These are phyloP conservation scores for Aspergillus tanneri DNA, from an alignment of 2,329 filamentous ascomycete species.

Conservation along the genomic window DNA sequence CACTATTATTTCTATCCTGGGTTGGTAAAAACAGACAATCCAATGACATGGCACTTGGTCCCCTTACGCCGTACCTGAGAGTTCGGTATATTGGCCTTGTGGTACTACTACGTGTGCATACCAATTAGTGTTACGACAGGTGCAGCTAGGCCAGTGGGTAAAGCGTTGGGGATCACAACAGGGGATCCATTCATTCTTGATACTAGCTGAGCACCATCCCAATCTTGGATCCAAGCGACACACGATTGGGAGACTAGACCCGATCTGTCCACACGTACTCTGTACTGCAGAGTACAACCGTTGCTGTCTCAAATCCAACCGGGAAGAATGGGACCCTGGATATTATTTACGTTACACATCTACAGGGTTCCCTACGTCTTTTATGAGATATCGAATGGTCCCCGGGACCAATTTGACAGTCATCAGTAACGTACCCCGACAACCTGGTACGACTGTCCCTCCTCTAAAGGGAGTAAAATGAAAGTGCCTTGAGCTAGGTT, in stretches of 20 bases:
- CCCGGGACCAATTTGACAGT: neutral
- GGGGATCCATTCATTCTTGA: slow-evolving; percentile 1
- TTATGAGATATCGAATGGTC: neutral
- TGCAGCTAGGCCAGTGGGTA: slow-evolving; percentile 3
- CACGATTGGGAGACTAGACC: slow-evolving; percentile 7
- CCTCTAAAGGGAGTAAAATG: too few species aligned
- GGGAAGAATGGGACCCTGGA: neutral
- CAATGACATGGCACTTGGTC: neutral
- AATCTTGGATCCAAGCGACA: neutral
- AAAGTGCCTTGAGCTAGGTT: neutral
- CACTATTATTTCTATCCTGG: neutral
- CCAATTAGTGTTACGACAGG: neutral
- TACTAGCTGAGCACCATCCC: slow-evolving; percentile 1
- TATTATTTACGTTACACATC: neutral
- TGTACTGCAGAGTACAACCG: neutral
- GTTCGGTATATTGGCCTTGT: neutral
- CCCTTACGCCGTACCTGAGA: neutral
- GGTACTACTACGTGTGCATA: slow-evolving; percentile 1
- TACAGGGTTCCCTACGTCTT: neutral
- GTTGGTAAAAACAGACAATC: neutral
- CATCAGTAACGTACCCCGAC: neutral
- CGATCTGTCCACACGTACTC: neutral
- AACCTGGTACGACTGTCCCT: neutral
- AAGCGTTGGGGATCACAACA: slow-evolving; percentile 9
- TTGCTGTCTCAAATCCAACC: neutral